These are phyloP conservation scores for Pythium sp. DNA, from an alignment of 352 stramenopile genomes.

Conservation along the genomic window DNA sequence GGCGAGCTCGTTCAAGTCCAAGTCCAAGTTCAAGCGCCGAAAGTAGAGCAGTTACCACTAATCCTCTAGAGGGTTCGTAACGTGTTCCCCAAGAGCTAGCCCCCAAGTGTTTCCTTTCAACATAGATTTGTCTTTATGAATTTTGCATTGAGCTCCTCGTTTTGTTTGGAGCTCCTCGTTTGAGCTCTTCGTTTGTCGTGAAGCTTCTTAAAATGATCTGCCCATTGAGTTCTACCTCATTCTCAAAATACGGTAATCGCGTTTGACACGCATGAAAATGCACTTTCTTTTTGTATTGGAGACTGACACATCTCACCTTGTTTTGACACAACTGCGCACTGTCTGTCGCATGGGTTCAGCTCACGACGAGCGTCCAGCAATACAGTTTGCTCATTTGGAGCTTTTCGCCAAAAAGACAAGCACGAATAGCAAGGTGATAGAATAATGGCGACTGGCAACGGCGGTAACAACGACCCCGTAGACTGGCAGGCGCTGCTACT, in stretches of 20 bases:
- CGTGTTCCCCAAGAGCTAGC: background rate
- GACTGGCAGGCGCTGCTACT: conserved; percentile 20
- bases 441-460: conserved; percentile 5
- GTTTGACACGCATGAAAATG: background rate
- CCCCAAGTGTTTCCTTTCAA: background rate
- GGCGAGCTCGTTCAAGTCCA: conserved; percentile 89
- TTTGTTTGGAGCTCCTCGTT: background rate
- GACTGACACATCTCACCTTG: background rate
- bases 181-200: background rate
- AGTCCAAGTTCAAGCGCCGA: conserved; percentile 84
- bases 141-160: background rate
- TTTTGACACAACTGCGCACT: background rate
- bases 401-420: background rate
- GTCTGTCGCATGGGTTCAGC: conserved; percentile 8
- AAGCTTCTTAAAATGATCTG: too few relatives aligned
- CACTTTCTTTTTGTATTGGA: background rate
- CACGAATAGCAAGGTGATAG: background rate
- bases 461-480: background rate
- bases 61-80: background rate
- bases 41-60: conserved; percentile 39
- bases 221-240: background rate
- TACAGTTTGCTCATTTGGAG: background rate
- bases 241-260: background rate
- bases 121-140: conserved; percentile 3
- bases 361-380: background rate